Evolutionary conservation across 148 eudicot genomes (phyloP), one percentile per base, ranked within the genome.

Genomic region (Arctostaphylos glauca): DNA sequence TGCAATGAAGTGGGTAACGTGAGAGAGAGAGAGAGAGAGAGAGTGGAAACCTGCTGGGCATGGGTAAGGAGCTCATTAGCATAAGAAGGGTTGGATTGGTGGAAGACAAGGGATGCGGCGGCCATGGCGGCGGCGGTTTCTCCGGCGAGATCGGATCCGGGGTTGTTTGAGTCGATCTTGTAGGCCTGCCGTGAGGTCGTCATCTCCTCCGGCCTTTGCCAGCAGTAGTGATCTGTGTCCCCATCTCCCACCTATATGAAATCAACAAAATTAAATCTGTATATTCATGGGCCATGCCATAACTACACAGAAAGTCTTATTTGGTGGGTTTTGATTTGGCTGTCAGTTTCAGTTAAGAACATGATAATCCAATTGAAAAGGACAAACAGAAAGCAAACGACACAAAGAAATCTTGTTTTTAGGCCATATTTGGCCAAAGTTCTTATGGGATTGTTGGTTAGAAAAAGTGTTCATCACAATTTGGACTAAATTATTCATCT

Each of bases 171-270:
- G 87, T 95, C 97, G 44, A 95, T 91, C 75, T 76, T 89, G 87
- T 96, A 96, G 38, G 99, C 99, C 8, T 88, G 87, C 15, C 98
- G 86, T 49, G 94, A 91, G 1, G 98, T 96, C 5, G 94, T 94
- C 99, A 96, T 96, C 49, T 96, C 99, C 85, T 96, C 99, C 4
- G 99, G 98, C 80, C 99, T 93, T 80, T 96, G 99, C 99, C 99
- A 96, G 64, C 99, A 96, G 85, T 89, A 94, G 84, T 96, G 99
- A 86, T 96, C 98, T 3, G 98, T 86, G 89, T 91, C 85, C 19
- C 99, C 99, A 86, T 96, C 99, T 87, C 99, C 98, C 71, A 96
- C 98, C 99, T 96, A 81, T n/a, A 74, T 23, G 80, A 47, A 62
- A 43, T 81, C 76, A 85, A 54, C 38, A 31, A 31, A 31, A 31